Evolutionary conservation across 306 rosid species (phyloP).

Genomic region (Pyrus pyrifolia): DNA sequence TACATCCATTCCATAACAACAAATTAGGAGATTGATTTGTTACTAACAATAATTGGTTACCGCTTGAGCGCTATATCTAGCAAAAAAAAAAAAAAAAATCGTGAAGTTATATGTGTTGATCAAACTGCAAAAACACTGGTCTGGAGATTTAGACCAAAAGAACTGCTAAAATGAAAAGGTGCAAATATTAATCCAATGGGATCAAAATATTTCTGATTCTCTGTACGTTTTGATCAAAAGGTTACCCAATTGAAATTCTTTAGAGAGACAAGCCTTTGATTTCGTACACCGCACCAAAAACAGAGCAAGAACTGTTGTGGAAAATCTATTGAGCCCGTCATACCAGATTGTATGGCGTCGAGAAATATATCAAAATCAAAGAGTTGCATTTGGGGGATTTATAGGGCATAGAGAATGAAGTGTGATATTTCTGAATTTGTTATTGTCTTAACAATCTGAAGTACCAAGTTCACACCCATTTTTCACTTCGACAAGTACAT

Average conservation of each 20-base stretch:
- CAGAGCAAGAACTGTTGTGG: constrained; percentile 5
- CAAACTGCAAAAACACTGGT: no score
- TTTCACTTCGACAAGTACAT: background rate
- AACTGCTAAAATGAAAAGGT: background rate
- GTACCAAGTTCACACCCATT: background rate
- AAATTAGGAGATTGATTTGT: no score
- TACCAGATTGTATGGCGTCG: constrained; percentile 14
- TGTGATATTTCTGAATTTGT: background rate
- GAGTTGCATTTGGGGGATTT: background rate
- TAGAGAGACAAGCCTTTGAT: constrained; percentile 14
- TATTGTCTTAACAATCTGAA: no score
- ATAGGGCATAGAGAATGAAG: background rate
- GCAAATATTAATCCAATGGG: background rate
- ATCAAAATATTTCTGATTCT: no score
- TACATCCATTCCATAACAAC: no score
- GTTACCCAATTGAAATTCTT: no score
- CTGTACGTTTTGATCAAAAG: background rate
- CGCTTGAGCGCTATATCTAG: no score
- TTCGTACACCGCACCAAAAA: constrained; percentile 27
- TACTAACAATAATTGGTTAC: no score
- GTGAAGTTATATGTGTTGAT: no score
- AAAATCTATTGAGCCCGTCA: constrained; percentile 3
- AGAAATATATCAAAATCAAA: constrained; percentile 23
- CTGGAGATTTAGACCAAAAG: no score
- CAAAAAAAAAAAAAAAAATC: no score